Evolutionary conservation across 352 stramenopile genomes (phyloP).

Genomic region (Pythium periplocum): DNA sequence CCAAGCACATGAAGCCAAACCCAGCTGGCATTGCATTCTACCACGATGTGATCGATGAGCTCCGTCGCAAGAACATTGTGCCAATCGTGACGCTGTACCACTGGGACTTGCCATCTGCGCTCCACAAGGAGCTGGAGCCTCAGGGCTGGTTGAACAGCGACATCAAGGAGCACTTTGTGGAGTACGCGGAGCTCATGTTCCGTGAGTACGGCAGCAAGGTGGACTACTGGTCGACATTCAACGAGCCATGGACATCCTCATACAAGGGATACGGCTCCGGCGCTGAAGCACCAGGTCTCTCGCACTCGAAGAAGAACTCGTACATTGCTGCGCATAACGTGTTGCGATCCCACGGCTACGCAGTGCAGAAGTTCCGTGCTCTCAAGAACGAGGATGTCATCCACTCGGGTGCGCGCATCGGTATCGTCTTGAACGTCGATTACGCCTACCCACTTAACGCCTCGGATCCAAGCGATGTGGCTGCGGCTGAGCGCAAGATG

Average conservation of each 20-base stretch:
- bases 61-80: conserved; percentile 71
- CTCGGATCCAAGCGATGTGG: conserved; percentile 30
- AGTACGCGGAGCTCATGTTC: conserved; percentile 91
- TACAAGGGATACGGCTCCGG: conserved; percentile 87
- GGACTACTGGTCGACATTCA: conserved; percentile 94
- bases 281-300: too few species aligned
- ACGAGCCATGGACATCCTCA: conserved; percentile 90
- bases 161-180: conserved; percentile 69
- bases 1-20: conserved; percentile 68
- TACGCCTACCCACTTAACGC: conserved; percentile 70
- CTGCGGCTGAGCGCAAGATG: conserved; percentile 77
- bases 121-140: conserved; percentile 77
- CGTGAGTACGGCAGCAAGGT: conserved; percentile 88
- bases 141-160: conserved; percentile 66
- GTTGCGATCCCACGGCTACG: conserved; percentile 85
- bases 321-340: conserved; percentile 86
- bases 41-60: conserved; percentile 85
- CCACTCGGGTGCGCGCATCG: conserved; percentile 84
- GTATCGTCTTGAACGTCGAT: conserved; percentile 89
- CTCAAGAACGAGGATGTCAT: conserved; percentile 50
- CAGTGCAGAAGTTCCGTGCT: conserved; percentile 79
- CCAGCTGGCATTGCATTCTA: conserved; percentile 90
- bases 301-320: conserved; percentile 31
- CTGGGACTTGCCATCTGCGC: conserved; percentile 90
- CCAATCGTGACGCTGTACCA: conserved; percentile 96